A percentile compares a stretch with the other conserved stretches of the same genome.
phyloP scores from a whole-genome alignment of 2,329 filamentous ascomycete genomes.

The Drechmeria coniospora region DNA sequence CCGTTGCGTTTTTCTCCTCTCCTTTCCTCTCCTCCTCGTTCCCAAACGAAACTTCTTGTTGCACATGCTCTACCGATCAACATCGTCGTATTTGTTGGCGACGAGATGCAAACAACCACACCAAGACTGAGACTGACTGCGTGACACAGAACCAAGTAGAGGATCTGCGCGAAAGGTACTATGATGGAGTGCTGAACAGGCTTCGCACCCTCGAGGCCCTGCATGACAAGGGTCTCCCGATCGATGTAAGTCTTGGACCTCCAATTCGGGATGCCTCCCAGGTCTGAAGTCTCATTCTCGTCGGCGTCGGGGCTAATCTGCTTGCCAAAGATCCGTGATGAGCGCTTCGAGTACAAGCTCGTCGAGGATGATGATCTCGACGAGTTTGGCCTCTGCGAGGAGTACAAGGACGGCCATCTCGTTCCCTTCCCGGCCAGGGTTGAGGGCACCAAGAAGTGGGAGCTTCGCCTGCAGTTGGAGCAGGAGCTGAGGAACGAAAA shows the following conservation, averaged over 20 bases:
- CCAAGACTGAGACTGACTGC: conserved; percentile 5
- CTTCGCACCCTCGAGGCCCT: conserved; percentile 29
- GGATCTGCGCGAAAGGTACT: conserved; percentile 24
- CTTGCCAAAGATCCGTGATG: conserved; percentile 21
- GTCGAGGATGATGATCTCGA: conserved; percentile 29
- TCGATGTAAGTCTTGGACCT: conserved; percentile 39
- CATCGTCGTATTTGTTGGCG: too few relatives aligned
- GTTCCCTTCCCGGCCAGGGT: conserved; percentile 30
- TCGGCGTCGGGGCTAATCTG: too few relatives aligned
- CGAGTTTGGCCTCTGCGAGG: conserved; percentile 27
- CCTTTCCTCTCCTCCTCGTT: too few relatives aligned
- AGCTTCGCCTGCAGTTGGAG: conserved; percentile 20
- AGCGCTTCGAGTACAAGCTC: conserved; percentile 28
- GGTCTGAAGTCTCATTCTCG: too few relatives aligned
- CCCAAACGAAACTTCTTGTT: too few relatives aligned
- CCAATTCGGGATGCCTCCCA: conserved; percentile 7
- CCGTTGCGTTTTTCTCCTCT: too few relatives aligned
- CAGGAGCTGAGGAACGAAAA: conserved; percentile 22
- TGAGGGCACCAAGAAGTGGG: conserved; percentile 26
- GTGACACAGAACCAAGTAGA: conserved; percentile 19
- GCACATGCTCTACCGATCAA: too few relatives aligned
- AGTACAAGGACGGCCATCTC: conserved; percentile 23
- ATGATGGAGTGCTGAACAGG: conserved; percentile 29
- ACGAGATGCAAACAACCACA: too few relatives aligned
- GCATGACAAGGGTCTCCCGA: conserved; percentile 26